phyloP scores from a whole-genome alignment of 768 basidiomycete genomes.

The Ephemerocybe angulata region DNA sequence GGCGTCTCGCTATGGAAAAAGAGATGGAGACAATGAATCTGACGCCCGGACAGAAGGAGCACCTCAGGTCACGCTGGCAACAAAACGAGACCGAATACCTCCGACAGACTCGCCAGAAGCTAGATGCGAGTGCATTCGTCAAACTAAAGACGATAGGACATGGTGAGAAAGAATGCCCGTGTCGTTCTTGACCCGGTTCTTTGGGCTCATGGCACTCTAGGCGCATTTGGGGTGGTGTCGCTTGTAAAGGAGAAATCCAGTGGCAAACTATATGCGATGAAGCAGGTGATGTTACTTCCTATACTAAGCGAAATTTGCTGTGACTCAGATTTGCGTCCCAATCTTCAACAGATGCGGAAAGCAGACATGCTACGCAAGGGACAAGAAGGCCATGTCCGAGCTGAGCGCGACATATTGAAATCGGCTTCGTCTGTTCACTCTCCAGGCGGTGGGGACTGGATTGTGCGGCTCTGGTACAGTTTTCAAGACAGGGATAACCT shows the following conservation, averaged over 20 bases:
- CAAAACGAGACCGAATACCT: constrained; percentile 90
- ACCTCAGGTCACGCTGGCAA: constrained; percentile 70
- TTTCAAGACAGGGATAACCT: constrained; percentile 95
- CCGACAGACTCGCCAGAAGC: constrained; percentile 76
- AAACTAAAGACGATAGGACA: constrained; percentile 94
- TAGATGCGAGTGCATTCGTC: constrained; percentile 80
- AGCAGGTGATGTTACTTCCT: constrained; percentile 58
- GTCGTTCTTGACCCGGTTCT: constrained; percentile 17
- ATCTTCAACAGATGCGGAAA: constrained; percentile 63
- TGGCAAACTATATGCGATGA: constrained; percentile 91
- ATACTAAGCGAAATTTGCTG: neutral
- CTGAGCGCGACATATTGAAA: constrained; percentile 91
- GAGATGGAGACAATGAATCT: constrained; percentile 79
- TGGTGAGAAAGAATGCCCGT: constrained; percentile 44
- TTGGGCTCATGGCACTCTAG: constrained; percentile 36
- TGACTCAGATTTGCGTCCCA: constrained; percentile 14
- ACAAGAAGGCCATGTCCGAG: constrained; percentile 95
- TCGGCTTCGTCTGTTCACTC: constrained; percentile 80
- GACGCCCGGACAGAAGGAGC: constrained; percentile 64
- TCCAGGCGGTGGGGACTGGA: constrained; percentile 82
- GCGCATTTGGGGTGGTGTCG: constrained; percentile 94
- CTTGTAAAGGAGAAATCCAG: constrained; percentile 81
- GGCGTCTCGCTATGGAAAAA: constrained; percentile 81
- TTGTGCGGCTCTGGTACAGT: constrained; percentile 88
- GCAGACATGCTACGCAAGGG: constrained; percentile 93